Evolutionary conservation across 2,329 filamentous ascomycete genomes (phyloP), one percentile per base, ranked within the genome.

Genomic region (Aspergillus sclerotialis): DNA sequence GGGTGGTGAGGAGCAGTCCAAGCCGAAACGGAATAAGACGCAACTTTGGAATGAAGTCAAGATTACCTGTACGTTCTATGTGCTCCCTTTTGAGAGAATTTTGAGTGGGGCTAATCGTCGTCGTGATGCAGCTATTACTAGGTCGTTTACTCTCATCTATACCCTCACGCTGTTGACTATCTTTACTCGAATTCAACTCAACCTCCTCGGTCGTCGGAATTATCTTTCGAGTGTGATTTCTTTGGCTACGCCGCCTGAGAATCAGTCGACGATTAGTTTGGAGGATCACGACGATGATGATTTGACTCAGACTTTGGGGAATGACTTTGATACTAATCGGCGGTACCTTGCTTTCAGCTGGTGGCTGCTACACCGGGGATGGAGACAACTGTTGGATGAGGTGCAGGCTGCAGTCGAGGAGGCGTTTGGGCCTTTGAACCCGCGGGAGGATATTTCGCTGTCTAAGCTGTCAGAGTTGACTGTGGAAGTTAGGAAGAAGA

Each of bases 11-110:
- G 35, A 67, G 60, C 51, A 70, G 32, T 37, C 49, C 52, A 56
- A 69, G 39, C 72, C 73, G 39, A 85, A 79, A 47, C 89, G 82
- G 66, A 87, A 80, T 41, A 96, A 96, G 73, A 78, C 85, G 32
- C 89, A 96, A 66, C 70, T 98, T 28, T 98, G 92, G 92, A 89
- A 93, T 60, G 90, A 98, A 56, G 76, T 98, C 62, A 95, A 94
- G 55, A 94, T 96, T 48, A 88, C 82, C 65, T 89, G 88, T 93
- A 66, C 57, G 35, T 42, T n/a, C 18, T 23, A 5, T 12, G 19
- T 13, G 1, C 10, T 7, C 14, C 11, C 12, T 17, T 23, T 12
- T 17, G n/a, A 8, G 16, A 10, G 4, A 7, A 7, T 13, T 11
- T n/a, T 3, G 29, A 7, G 13, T 39, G 27, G 23, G 16, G 19